Percentiles rank a stretch among this genome's conserved stretches.
These are phyloP conservation scores for Exobasidium rhododendri DNA, from an alignment of 1,284 basidiomycete genomes.

Conservation along the genomic window DNA sequence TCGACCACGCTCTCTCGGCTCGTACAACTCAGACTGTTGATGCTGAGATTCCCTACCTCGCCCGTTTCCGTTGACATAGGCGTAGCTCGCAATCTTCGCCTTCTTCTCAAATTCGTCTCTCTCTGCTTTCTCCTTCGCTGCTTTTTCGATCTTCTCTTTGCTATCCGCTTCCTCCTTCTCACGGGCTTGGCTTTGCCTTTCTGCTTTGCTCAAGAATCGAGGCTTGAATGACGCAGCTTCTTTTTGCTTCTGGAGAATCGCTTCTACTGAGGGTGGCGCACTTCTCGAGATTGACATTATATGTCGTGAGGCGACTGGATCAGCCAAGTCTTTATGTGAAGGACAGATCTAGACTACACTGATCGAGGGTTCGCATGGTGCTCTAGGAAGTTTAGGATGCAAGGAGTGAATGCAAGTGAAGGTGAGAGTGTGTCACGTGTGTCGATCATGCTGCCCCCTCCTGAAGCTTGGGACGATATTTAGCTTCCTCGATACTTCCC, in stretches of 20 bases:
- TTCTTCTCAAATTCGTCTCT: conserved; percentile 70
- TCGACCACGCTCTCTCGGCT: background rate
- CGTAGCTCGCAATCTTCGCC: background rate
- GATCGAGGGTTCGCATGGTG: no score
- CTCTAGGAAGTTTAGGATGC: no score
- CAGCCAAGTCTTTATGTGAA: no score
- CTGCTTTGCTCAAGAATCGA: conserved; percentile 43
- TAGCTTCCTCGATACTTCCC: no score
- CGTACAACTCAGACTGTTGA: background rate
- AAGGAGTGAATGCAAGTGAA: no score
- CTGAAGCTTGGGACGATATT: no score
- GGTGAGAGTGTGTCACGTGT: no score
- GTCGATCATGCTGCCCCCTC: no score
- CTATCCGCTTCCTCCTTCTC: conserved; percentile 24
- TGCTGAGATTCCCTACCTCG: background rate
- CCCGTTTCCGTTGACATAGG: background rate
- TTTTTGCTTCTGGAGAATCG: conserved; percentile 37
- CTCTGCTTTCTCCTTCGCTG: conserved; percentile 63
- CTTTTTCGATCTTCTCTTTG: conserved; percentile 55
- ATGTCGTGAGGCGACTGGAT: no score
- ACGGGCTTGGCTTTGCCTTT: conserved; percentile 33
- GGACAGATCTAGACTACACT: no score
- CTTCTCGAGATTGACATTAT: conserved; percentile 8
- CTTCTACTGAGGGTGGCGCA: conserved; percentile 40
- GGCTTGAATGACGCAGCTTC: conserved; percentile 33